Base-by-base conservation (phyloP, 169 alveolate species). In the Plasmodium adleri region DNA sequence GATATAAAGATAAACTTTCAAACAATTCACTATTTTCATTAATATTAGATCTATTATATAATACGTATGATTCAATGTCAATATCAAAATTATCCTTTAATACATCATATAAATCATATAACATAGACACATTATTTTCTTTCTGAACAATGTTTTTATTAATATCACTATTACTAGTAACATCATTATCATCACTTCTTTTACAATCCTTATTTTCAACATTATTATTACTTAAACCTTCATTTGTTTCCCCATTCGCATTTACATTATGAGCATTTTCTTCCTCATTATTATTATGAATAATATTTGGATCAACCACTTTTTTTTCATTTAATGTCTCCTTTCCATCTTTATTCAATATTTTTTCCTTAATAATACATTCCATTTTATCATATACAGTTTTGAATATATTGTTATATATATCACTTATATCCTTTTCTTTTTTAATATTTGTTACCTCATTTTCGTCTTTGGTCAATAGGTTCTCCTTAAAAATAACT, bases 281-380 rank as follows among this genome's bases (percentile, higher is more conserved):
- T 32, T 32, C 45, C 45, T 32, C 45, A 32, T 32, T 32, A 32
- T 32, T 50, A 15, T 20, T 59, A 8, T 47, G 59, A 39, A 74
- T 6, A 24, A 32, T 22, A 17, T 74, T 58, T 22, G 66, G 6
- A 0, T 49, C 50, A 7, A 43, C 74, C 4, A 22, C 52, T 60
- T 74, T 17, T 60, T 74, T 45, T 74, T 73, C n/a, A 74, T 32
- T 32, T 32, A 32, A 32, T 32, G 39, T 6, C 58, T 74, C 59
- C 26, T 74, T 43, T 74, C 58, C 1, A 59, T 62, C 12, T 50
- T 28, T 60, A 39, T 12, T 59, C 62, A 67, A 6, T 72, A 52
- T 54, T 28, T 59, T 24, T 32, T 64, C 39, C 88, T 39, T 39
- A 49, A 74, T 7, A 26, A 39, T 2, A 73, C 9, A 56, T 62